A percentile compares a stretch with the other conserved stretches of the same genome.
Evolutionary conservation across 345 rosid genomes (phyloP).

Genomic region (Salix dunnii): DNA sequence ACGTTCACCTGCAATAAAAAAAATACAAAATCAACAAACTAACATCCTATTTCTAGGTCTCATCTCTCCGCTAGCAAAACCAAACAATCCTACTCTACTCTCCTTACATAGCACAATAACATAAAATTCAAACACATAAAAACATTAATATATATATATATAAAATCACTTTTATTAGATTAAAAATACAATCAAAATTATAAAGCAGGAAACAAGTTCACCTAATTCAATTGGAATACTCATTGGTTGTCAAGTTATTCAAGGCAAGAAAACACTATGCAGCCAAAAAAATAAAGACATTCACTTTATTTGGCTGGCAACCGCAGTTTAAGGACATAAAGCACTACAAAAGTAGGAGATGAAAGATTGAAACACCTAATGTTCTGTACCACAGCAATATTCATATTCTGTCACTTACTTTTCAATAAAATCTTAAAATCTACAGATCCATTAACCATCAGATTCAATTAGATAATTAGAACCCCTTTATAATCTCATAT

Average conservation of each 20-base stretch:
- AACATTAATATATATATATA: too few species aligned
- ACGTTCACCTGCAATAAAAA: conserved; percentile 13
- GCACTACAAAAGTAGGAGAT: neutral
- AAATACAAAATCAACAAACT: neutral
- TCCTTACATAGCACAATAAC: neutral
- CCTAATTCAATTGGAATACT: neutral
- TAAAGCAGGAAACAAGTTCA: neutral
- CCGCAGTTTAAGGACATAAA: neutral
- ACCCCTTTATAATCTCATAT: neutral
- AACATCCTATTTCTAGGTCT: neutral
- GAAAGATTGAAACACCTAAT: neutral
- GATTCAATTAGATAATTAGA: neutral
- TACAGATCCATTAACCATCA: neutral
- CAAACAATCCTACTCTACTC: neutral
- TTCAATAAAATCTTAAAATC: neutral
- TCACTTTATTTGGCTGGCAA: neutral
- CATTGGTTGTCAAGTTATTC: neutral
- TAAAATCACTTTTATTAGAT: neutral
- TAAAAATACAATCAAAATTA: neutral
- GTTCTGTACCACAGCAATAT: neutral
- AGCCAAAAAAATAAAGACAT: neutral
- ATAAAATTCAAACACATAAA: too few species aligned
- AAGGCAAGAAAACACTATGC: neutral
- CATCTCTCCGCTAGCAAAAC: neutral
- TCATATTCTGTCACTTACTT: neutral